Evolutionary conservation across 1,284 basidiomycete genomes (phyloP).

Genomic region (Heterobasidion parviporum): DNA sequence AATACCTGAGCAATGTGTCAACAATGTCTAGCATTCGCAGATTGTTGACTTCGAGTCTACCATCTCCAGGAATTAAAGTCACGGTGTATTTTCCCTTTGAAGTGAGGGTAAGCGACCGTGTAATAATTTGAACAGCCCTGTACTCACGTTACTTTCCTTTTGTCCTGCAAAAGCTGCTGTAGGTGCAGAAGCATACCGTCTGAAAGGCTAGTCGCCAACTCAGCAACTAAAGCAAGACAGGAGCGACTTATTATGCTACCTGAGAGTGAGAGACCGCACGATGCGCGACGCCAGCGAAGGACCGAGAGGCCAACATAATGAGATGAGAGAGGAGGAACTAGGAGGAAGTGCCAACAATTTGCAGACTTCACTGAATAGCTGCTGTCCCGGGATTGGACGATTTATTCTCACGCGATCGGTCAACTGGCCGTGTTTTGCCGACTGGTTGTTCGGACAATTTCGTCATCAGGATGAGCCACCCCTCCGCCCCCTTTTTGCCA

Average conservation of each 20-base stretch:
- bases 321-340: conserved; percentile 3
- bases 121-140: background rate
- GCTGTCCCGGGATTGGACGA: conserved; percentile 4
- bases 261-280: conserved; percentile 36
- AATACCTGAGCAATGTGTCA: conserved; percentile 58
- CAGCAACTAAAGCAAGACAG: background rate
- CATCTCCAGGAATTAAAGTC: conserved; percentile 88
- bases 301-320: conserved; percentile 51
- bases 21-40: conserved; percentile 2
- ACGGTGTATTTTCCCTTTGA: conserved; percentile 90
- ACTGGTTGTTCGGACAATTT: too few relatives aligned
- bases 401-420: background rate
- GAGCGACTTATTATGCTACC: conserved; percentile 23
- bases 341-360: background rate
- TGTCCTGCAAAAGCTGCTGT: conserved; percentile 84
- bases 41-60: conserved; percentile 31
- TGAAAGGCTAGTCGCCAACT: conserved; percentile 34
- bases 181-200: conserved; percentile 65
- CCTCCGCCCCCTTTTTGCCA: too few relatives aligned
- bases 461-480: too few relatives aligned
- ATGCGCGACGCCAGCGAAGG: conserved; percentile 46
- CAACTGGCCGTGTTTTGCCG: too few relatives aligned
- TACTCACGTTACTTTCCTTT: conserved; percentile 77
- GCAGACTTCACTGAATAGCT: background rate
- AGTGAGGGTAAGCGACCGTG: background rate